Evolutionary conservation across 2,329 filamentous ascomycete genomes (phyloP), one percentile per base, ranked within the genome.

Genomic region (Fusarium marasasianum): DNA sequence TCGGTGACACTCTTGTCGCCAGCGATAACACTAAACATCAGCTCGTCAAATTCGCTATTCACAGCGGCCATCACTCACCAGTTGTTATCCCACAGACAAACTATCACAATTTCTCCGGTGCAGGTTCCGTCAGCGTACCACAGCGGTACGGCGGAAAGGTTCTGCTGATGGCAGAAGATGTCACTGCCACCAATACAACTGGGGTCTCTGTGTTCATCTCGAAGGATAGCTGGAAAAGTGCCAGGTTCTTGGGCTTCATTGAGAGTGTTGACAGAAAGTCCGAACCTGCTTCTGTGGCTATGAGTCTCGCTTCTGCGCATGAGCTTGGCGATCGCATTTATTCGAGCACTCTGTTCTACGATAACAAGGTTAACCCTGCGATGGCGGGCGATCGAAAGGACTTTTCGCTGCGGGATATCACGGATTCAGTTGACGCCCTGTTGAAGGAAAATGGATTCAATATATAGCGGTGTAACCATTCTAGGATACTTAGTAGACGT

Each of bases 181-280:
- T 54, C 10, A 12, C 24, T 13, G 51, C 1, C 8, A 29, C 8
- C 7, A 54, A 40, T 2, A 54, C 35, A 17, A 7, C 3, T 18
- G 51, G 51, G 2, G 18, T 54, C 7, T 54, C 51, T 29, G 35
- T 54, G 24, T 54, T 54, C 2, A 54, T 2, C 51, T 54, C 51
- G 0, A 29, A 10, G 14, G 24, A 54, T 29, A 2, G 0, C 14
- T 54, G 35, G 51, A 8, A 11, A 13, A 54, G 13, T 5, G 35
- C 14, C 5, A 40, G 6, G 14, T 40, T 54, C 8, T 2, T 38
- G 20, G 50, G 51, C 7, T 40, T 38, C 0, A 54, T 54, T 2
- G 51, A 54, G 20, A 54, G 33, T 1, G 0, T 54, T n/a, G 51
- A 54, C 3, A 54, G 35, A 14, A 54, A 54, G 35, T 10, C 17